Conservation (phyloP, 495 filamentous ascomycete species). For the Collariella sp. region DNA sequence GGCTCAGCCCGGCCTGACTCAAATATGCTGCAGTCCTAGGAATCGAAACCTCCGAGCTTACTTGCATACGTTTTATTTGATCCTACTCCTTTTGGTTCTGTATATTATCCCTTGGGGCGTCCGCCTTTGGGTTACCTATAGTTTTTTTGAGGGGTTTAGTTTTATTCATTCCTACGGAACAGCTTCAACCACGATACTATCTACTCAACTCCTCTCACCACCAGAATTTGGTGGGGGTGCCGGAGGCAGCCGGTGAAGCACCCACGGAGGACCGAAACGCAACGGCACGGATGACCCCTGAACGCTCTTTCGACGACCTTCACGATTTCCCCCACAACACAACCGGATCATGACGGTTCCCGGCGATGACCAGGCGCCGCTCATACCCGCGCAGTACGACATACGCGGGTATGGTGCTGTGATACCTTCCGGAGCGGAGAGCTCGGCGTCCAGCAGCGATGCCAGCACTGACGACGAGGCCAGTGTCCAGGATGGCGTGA, state of each 20-base stretch:
- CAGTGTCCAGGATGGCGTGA: slow-evolving; percentile 34
- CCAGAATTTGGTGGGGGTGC: background rate
- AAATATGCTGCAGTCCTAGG: background rate
- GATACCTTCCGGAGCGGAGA: background rate
- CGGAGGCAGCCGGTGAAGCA: background rate
- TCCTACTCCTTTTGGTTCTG: background rate
- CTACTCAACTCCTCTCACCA: background rate
- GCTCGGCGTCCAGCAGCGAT: background rate
- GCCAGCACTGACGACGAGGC: background rate
- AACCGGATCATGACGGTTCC: slow-evolving; percentile 5
- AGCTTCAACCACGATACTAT: background rate
- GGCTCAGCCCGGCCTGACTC: slow-evolving; percentile 7
- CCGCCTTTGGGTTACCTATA: background rate
- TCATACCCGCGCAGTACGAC: background rate
- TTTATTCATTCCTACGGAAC: background rate
- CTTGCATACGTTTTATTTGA: no score
- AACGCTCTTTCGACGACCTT: background rate
- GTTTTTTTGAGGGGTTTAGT: background rate
- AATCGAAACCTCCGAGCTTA: background rate
- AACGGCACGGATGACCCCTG: background rate
- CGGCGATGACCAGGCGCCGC: slow-evolving; percentile 4
- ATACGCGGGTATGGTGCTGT: slow-evolving; percentile 2
- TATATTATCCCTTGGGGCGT: background rate
- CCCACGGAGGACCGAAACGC: no score
- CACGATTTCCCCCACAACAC: background rate